A percentile compares a stretch with the other conserved stretches of the same genome.
phyloP scores from a whole-genome alignment of 2,329 filamentous ascomycete species.

The Fusarium sp. region DNA sequence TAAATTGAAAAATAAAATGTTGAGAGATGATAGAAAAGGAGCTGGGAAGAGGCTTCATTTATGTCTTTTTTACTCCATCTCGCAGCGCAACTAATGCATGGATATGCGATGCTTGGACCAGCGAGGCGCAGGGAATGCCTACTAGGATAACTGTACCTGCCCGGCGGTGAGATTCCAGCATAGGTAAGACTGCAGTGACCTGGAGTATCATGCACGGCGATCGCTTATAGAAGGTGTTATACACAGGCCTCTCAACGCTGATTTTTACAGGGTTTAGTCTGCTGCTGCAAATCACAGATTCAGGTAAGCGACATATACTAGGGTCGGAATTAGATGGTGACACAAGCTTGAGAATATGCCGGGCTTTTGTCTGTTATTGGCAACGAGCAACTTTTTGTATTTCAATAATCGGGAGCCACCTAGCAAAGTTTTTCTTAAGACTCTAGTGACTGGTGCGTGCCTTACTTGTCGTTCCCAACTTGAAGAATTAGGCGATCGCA shows the following conservation, averaged over 20 bases:
- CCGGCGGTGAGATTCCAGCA: background rate
- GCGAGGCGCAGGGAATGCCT: background rate
- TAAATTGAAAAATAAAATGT: fast-evolving
- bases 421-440: fast-evolving
- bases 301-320: background rate
- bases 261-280: fast-evolving
- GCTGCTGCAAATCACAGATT: background rate
- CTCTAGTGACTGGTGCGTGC: background rate
- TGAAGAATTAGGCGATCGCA: background rate
- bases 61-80: background rate
- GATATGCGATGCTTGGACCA: background rate
- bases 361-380: background rate
- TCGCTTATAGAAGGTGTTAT: fast-evolving
- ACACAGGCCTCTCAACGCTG: background rate
- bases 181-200: fast-evolving
- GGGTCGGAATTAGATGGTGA: background rate
- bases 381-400: fast-evolving
- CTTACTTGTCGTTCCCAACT: background rate
- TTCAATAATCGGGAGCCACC: background rate
- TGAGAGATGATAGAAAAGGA: fast-evolving
- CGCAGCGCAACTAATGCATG: fast-evolving
- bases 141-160: background rate
- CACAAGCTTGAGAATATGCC: background rate
- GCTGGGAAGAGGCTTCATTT: background rate
- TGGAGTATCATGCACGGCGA: background rate